Percentiles rank a stretch among this genome's conserved stretches.
Conservation (phyloP, 2,329 filamentous ascomycete species). For the Penicillium palitans region DNA sequence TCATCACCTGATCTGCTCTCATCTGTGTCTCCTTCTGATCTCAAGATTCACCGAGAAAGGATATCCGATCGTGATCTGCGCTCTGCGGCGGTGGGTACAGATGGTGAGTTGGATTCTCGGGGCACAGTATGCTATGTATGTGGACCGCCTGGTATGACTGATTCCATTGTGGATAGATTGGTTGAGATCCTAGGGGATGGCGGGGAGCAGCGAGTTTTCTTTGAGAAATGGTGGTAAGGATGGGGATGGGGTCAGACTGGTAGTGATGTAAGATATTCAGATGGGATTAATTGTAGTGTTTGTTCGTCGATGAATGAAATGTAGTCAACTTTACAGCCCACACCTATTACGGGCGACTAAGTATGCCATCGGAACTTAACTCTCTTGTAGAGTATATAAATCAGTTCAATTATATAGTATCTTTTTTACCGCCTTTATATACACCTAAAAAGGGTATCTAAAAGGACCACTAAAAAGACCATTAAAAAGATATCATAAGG, state of each 20-base stretch:
- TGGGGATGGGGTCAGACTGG: background rate
- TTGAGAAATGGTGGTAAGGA: slow-evolving; percentile 64
- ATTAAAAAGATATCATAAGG: too few species aligned
- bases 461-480: too few species aligned
- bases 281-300: background rate
- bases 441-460: too few species aligned
- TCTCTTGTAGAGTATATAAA: too few species aligned
- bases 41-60: slow-evolving; percentile 34
- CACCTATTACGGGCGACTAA: background rate
- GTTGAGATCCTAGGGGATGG: slow-evolving; percentile 44
- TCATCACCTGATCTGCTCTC: slow-evolving; percentile 9
- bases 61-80: slow-evolving; percentile 41
- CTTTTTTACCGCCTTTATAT: too few species aligned
- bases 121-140: slow-evolving; percentile 65
- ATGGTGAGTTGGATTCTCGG: slow-evolving; percentile 28
- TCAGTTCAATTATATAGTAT: too few species aligned
- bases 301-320: background rate
- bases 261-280: background rate
- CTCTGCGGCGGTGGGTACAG: slow-evolving; percentile 32
- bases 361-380: too few species aligned
- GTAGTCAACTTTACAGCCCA: background rate
- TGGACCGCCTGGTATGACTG: slow-evolving; percentile 68
- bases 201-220: slow-evolving; percentile 52
- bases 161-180: slow-evolving; percentile 57
- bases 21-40: slow-evolving; percentile 22